A percentile compares a stretch with the other conserved stretches of the same genome.
phyloP scores from a whole-genome alignment of 306 rosid genomes.

The Alnus rubra region DNA sequence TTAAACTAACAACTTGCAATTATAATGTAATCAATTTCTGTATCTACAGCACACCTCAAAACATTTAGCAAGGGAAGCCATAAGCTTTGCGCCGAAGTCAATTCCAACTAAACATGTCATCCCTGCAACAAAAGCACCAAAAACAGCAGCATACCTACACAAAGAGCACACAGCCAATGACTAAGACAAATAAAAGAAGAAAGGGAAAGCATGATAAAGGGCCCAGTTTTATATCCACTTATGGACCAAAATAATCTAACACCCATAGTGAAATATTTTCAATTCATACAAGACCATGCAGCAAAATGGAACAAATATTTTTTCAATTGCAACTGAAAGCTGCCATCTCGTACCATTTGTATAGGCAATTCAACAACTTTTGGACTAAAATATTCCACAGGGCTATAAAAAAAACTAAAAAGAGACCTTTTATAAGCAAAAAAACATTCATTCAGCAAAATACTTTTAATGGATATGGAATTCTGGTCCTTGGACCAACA shows the following conservation, averaged over 20 bases:
- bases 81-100: slow-evolving; percentile 76
- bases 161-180: slow-evolving; percentile 3
- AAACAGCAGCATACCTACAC: slow-evolving; percentile 87
- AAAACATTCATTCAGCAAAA: background rate
- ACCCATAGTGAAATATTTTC: background rate
- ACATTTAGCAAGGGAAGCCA: slow-evolving; percentile 79
- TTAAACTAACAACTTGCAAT: background rate
- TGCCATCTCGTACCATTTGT: background rate
- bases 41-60: slow-evolving; percentile 62
- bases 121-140: slow-evolving; percentile 89
- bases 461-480: background rate
- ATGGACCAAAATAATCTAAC: background rate
- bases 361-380: background rate
- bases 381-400: background rate
- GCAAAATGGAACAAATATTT: background rate
- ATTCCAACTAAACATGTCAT: slow-evolving; percentile 78
- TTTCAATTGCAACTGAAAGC: background rate
- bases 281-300: background rate
- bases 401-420: background rate
- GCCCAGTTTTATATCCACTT: background rate
- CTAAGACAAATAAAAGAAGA: background rate
- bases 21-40: slow-evolving; percentile 13
- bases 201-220: background rate
- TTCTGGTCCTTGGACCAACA: background rate
- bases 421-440: background rate